Base-by-base conservation (phyloP, 2,329 filamentous ascomycete genomes). In the Aspergillus awamori region DNA sequence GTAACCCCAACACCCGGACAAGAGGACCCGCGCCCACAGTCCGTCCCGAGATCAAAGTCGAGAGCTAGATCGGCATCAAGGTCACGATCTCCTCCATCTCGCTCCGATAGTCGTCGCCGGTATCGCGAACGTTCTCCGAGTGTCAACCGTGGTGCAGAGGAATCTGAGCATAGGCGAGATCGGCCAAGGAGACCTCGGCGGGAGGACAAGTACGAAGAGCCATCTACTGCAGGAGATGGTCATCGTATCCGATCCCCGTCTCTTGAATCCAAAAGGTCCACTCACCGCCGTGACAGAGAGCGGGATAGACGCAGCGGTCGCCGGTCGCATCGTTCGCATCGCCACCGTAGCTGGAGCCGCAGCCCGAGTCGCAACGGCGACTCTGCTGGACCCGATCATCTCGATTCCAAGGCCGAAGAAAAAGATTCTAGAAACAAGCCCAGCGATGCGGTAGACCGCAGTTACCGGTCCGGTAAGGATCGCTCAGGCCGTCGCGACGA, bases 201-300 rank as follows among this genome's bases (percentile, higher is more conserved):
- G 28, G 74, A 76, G 6, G 77, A 78, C 15, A 81, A 83, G 52
- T 83, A 83, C 17, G 79, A 81, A 53, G 80, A 84, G 48, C 48
- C 36, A 3, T 48, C 59, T 15, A 30, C 59, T 22, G 58, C 58
- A 17, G 65, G 80, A 65, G 70, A 81, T 66, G 78, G 80, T 11
- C 83, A 87, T 52, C 83, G 84, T 54, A 87, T 88, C 0, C 83
- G 89, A 60, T 91, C 89, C 5, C 82, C 83, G 5, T 92, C 90
- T 2, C 85, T 84, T 1, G 85, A 86, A 11, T 82, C 82, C 5
- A 81, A 82, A 39, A 86, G 83, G 57, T 83, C 85, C 6, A 81
- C 82, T 53, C 85, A 87, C 67, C 85, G 86, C 63, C 87, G 86
- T 66, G 87, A 85, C 55, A 83, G 83, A 65, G 86, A 89, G 45